Evolutionary conservation across 768 basidiomycete genomes (phyloP).

Genomic region (Myochromella boudieri): DNA sequence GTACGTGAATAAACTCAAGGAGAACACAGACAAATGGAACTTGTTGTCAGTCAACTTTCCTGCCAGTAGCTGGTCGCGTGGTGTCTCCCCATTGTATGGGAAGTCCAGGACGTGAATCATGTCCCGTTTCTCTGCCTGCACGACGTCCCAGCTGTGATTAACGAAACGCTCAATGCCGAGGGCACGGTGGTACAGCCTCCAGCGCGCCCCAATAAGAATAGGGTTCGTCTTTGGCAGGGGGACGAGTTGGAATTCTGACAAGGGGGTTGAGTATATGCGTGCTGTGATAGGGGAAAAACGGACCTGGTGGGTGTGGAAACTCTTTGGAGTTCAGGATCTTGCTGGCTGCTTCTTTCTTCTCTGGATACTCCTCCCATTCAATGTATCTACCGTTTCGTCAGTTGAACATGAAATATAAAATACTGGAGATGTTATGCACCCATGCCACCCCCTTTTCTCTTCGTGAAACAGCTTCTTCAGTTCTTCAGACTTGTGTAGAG

Average conservation of each 20-base stretch:
- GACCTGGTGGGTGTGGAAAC: conserved; percentile 42
- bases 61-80: conserved; percentile 37
- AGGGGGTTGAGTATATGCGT: background rate
- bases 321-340: conserved; percentile 38
- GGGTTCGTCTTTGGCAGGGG: conserved; percentile 53
- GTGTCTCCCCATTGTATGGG: conserved; percentile 57
- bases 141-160: conserved; percentile 50
- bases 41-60: conserved; percentile 49
- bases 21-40: conserved; percentile 46
- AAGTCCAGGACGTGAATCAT: conserved; percentile 53
- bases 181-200: conserved; percentile 53
- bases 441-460: conserved; percentile 37
- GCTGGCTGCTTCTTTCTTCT: conserved; percentile 39
- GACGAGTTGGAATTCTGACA: conserved; percentile 45
- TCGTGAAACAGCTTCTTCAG: conserved; percentile 28
- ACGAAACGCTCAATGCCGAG: conserved; percentile 46
- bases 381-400: conserved; percentile 32
- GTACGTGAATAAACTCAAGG: background rate
- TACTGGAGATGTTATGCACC: conserved; percentile 24
- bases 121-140: conserved; percentile 50
- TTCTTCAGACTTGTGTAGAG: background rate
- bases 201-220: conserved; percentile 46
- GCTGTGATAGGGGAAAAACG: background rate
- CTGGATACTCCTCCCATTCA: conserved; percentile 49
- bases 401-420: background rate